Conservation (phyloP, 2,329 filamentous ascomycete species). For the Geosmithia putterillii region DNA sequence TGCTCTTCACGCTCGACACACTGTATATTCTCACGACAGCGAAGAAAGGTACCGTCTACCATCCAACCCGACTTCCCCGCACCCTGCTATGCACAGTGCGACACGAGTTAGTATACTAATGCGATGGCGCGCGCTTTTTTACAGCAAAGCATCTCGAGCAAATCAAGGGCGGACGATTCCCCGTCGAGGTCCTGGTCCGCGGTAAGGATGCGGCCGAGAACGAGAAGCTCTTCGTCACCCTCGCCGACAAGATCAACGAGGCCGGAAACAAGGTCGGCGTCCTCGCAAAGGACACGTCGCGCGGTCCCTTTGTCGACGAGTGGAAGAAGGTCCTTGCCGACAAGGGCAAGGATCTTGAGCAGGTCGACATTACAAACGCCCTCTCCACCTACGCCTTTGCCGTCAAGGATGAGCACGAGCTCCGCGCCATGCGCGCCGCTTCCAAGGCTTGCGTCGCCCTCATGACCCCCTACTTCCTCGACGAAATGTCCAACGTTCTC, state of each 20-base stretch:
- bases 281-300: constrained; percentile 71
- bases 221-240: constrained; percentile 76
- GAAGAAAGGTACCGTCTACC: constrained; percentile 86
- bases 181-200: constrained; percentile 81
- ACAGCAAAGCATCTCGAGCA: constrained; percentile 85
- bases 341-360: constrained; percentile 73
- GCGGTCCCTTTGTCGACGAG: constrained; percentile 86
- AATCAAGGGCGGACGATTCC: constrained; percentile 83
- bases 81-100: constrained; percentile 1
- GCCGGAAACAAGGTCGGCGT: constrained; percentile 90
- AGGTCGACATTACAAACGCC: constrained; percentile 74
- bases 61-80: no score
- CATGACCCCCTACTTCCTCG: constrained; percentile 93
- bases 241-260: constrained; percentile 75
- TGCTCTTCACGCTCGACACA: constrained; percentile 79
- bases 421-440: constrained; percentile 87
- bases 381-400: constrained; percentile 77
- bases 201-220: constrained; percentile 89
- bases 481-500: constrained; percentile 93
- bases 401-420: constrained; percentile 88
- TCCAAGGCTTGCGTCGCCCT: constrained; percentile 88
- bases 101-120: constrained; percentile 16
- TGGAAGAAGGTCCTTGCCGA: constrained; percentile 79
- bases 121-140: constrained; percentile 1
- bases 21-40: constrained; percentile 90